Base-by-base conservation (phyloP, 2,329 filamentous ascomycete species). In the Fusarium sulawesiense region DNA sequence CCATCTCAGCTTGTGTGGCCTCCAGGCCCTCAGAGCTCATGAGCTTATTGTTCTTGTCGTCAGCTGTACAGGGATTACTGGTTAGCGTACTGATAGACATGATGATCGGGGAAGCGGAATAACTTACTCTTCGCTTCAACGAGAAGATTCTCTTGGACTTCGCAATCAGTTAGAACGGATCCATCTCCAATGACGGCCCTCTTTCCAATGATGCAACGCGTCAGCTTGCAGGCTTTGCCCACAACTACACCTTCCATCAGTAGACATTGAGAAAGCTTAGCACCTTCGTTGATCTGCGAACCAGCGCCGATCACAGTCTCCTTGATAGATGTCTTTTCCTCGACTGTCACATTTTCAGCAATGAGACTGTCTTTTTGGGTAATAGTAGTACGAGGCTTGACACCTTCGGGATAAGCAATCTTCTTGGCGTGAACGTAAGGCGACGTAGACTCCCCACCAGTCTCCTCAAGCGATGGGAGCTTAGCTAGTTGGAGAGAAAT, bases 221-320 rank as follows among this genome's bases (percentile, higher is more conserved):
- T 96, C 54, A 98, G 83, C 78, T 93, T 93, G 76, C 91, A 94
- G 45, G 92, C 91, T 74, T 93, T 92, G 16, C 93, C 94, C 14
- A 99, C 87, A 10, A 93, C 90, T 1, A 93, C 94, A 6, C 93
- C 93, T 65, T 98, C 95, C 93, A 98, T 98, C 21, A 98, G 83
- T 49, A 98, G 81, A 79, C 95, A 98, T 70, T 94, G 88, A n/a
- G 89, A 90, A 46, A 99, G 82, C 71, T 94, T 92, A 30, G 92
- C 93, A n/a, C 94, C 93, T 72, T 91, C 90, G 67, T 91, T 90
- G 70, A 99, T 95, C 74, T 92, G 91, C 78, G 93, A 97, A 73
- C 93, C 93, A 7, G 93, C 89, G 4, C 96, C 96, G 42, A 99
- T 89, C 30, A 98, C 93, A 40, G 87, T 92, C 80, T 97, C 93